These are phyloP conservation scores for Aspergillus tubingensis DNA, from an alignment of 2,329 filamentous ascomycete genomes.

Conservation along the genomic window DNA sequence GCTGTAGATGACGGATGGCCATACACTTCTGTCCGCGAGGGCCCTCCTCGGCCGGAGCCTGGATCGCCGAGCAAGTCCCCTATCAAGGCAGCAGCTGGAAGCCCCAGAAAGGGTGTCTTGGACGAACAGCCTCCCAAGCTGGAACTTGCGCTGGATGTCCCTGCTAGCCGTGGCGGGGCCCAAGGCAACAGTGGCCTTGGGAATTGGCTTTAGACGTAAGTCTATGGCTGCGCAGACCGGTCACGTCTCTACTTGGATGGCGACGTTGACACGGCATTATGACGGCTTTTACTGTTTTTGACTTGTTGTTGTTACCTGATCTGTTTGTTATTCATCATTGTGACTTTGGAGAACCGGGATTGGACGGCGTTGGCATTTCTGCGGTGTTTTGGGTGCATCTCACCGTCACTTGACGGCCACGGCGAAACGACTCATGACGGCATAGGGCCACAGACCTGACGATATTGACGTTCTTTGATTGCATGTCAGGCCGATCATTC, in stretches of 20 bases:
- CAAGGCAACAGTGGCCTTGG: conserved; percentile 32
- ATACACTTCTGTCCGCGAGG: conserved; percentile 70
- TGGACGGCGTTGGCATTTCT: conserved; percentile 25
- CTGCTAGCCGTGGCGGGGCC: conserved; percentile 22
- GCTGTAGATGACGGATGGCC: conserved; percentile 88
- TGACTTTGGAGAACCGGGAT: conserved; percentile 13
- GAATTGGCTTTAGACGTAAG: conserved; percentile 40
- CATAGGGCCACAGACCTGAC: conserved; percentile 22
- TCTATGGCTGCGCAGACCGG: background rate
- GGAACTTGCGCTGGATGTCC: conserved; percentile 49
- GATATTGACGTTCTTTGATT: conserved; percentile 13
- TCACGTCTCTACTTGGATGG: background rate
- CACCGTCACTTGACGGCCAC: conserved; percentile 18
- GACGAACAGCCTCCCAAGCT: conserved; percentile 61
- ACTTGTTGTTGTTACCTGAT: conserved; percentile 15
- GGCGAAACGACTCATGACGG: conserved; percentile 31
- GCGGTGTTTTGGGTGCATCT: conserved; percentile 27
- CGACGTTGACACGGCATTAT: conserved; percentile 6
- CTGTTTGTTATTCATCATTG: conserved; percentile 8
- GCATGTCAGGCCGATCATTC: conserved; percentile 16
- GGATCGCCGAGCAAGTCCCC: conserved; percentile 48
- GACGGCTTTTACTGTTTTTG: conserved; percentile 6
- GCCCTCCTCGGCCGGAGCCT: conserved; percentile 44
- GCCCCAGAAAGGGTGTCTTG: conserved; percentile 47
- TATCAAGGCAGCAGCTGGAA: conserved; percentile 44